Evolutionary conservation across 2,329 filamentous ascomycete genomes (phyloP), one percentile per base, ranked within the genome.

Genomic region (Nakataea oryzae): DNA sequence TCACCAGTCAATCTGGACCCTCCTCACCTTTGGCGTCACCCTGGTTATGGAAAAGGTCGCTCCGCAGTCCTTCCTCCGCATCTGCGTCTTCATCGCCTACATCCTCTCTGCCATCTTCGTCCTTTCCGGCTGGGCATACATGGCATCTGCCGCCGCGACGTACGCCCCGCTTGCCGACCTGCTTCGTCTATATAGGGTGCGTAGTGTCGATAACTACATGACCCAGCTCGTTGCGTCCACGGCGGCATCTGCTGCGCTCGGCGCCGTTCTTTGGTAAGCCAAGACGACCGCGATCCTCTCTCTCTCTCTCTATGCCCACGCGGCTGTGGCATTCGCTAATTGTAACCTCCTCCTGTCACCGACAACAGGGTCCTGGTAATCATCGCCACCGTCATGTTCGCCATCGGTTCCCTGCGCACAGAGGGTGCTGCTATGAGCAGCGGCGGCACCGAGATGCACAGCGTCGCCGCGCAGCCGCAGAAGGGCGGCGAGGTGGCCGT

Each of bases 21-120:
- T 58, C 56, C 56, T 58, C 6, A 58, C 56, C 27, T 29, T 29
- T 11, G 26, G 3, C 27, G 9, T n/a, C 56, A 29, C 29, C 27
- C 21, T 29, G 13, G 56, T 13, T 2, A 3, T 32, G 21, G 56
- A 58, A 28, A 58, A 24, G 14, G 5, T 5, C 13, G 28, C 28
- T 12, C 56, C 56, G 3, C 27, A 29, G 14, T 12, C 28, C 27
- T 58, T 29, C 56, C 24, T 58, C 56, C 56, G 56, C 56, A 58
- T 58, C 56, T 58, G 56, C 56, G 56, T 58, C 56, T 58, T 58
- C 29, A 32, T 58, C 27, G 56, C 56, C 56, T 58, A 58, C 56
- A 58, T 58, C 56, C 56, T 58, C 4, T 8, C 6, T n/a, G 29
- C 56, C 29, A 58, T 58, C 56, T 58, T 58, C 56, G 17, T 58